Percentiles rank a stretch among this genome's conserved stretches.
These are phyloP conservation scores for Aspergillus aculeatus DNA, from an alignment of 2,329 filamentous ascomycete genomes.

Conservation along the genomic window DNA sequence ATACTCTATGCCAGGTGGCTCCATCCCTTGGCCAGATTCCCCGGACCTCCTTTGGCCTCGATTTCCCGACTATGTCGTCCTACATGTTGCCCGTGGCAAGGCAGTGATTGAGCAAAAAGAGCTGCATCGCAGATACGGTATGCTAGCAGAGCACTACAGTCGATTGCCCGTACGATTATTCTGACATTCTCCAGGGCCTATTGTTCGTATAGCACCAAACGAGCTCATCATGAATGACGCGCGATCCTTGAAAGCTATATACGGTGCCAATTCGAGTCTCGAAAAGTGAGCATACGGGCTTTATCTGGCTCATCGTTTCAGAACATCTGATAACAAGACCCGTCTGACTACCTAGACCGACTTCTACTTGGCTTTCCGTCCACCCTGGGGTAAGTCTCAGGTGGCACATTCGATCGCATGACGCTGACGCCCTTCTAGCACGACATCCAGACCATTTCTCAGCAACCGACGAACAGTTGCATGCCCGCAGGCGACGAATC, in stretches of 20 bases:
- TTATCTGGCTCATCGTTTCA: rapidly evolving
- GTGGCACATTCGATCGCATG: background rate
- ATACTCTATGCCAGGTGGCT: slow-evolving; percentile 25
- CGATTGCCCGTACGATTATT: too few species aligned
- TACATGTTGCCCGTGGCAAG: slow-evolving; percentile 21
- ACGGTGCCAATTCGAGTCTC: slow-evolving; percentile 16
- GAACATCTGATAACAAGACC: background rate
- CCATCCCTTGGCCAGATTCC: slow-evolving; percentile 21
- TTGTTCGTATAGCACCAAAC: slow-evolving; percentile 25
- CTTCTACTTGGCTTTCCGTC: slow-evolving; percentile 26
- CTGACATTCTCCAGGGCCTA: slow-evolving; percentile 9
- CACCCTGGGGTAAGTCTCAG: slow-evolving; percentile 15
- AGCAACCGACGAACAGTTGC: slow-evolving; percentile 22
- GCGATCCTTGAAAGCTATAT: slow-evolving; percentile 26
- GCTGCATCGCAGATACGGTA: slow-evolving; percentile 19
- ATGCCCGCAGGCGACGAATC: slow-evolving; percentile 26
- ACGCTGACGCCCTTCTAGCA: slow-evolving; percentile 4
- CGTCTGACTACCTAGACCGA: slow-evolving; percentile 24
- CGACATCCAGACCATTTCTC: slow-evolving; percentile 27
- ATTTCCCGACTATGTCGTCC: slow-evolving; percentile 26
- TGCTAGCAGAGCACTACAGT: background rate
- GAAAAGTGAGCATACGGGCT: slow-evolving; percentile 11
- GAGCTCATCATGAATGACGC: slow-evolving; percentile 25
- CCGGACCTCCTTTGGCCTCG: slow-evolving; percentile 26
- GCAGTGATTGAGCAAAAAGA: slow-evolving; percentile 23